Base-by-base conservation (phyloP, 139 green algal species). In the Chlorella sp. region DNA sequence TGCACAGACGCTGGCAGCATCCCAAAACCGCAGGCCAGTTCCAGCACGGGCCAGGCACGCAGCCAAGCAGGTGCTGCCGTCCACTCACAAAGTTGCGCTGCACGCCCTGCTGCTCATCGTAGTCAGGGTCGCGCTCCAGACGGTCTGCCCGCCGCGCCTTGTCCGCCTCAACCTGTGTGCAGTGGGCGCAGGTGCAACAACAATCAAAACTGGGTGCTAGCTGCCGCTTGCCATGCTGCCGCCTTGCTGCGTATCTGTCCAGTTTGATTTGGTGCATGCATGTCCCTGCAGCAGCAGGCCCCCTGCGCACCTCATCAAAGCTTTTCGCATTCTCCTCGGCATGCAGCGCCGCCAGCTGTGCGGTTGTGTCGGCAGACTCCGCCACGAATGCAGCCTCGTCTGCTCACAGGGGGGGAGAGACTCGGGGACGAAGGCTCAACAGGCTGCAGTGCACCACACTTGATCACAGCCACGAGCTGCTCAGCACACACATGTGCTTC, bases 361-460 rank as follows among this genome's bases (percentile, higher is more conserved):
- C 84, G 84, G 99, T 99, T 86, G 96, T 96, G 72, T 94, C 82
- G 15, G 96, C 96, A 3, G 76, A 90, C 44, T 90, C 90, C 32
- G 72, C 80, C 47, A 99, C 94, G 89, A 99, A 99, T 3, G 85
- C 84, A 5, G 81, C 86, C 81, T 86, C 81, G 28, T 74, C 70
- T 80, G 63, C 44, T 51, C 44, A 51, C 78, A 69, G 32, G 11
- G 64, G 17, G 55, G 30, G 1, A 30, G 51, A 9, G 74, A 2
- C 4, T n/a, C n/a, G 44, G 44, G 44, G 6, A 9, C 44, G 9
- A 51, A 51, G 44, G n/a, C n/a, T n/a, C n/a, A n/a, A n/a, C n/a
- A n/a, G n/a, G n/a, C n/a, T n/a, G n/a, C n/a, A n/a, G n/a, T n/a
- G n/a, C n/a, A n/a, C n/a, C n/a, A n/a, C n/a, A n/a, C 57, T 64